A percentile compares a stretch with the other conserved stretches of the same genome.
Conservation (phyloP, 305 asterid species). For the Solanum hybrid region DNA sequence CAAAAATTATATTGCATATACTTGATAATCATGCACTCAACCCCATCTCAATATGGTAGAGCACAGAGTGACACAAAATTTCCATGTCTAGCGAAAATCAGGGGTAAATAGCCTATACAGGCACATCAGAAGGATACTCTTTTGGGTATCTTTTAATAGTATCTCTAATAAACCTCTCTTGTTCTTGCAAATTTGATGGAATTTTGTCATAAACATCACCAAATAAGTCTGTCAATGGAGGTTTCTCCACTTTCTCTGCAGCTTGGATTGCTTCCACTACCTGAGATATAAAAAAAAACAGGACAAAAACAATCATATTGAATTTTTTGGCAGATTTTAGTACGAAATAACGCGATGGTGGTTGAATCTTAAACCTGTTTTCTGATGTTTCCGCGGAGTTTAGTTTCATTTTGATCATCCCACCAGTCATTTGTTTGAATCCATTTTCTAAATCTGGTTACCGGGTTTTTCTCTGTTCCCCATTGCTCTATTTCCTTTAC, state of each 20-base stretch:
- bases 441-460: constrained; percentile 68
- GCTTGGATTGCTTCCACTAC: constrained; percentile 22
- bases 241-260: constrained; percentile 30
- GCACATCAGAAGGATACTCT: constrained; percentile 34
- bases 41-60: neutral
- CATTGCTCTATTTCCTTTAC: constrained; percentile 69
- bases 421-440: constrained; percentile 69
- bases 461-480: constrained; percentile 48
- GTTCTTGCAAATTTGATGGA: constrained; percentile 30
- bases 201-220: constrained; percentile 28
- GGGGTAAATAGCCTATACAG: constrained; percentile 11
- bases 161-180: constrained; percentile 31
- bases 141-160: constrained; percentile 25
- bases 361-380: constrained; percentile 39
- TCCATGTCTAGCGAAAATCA: neutral
- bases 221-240: constrained; percentile 23
- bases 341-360: neutral
- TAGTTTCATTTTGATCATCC: constrained; percentile 55
- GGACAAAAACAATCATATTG: neutral
- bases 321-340: neutral
- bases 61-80: neutral
- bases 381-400: constrained; percentile 43
- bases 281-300: constrained; percentile 3
- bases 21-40: neutral
- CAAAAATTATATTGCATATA: neutral